Conservation (phyloP, 1,284 basidiomycete species). For the Golubevia pallescens region DNA sequence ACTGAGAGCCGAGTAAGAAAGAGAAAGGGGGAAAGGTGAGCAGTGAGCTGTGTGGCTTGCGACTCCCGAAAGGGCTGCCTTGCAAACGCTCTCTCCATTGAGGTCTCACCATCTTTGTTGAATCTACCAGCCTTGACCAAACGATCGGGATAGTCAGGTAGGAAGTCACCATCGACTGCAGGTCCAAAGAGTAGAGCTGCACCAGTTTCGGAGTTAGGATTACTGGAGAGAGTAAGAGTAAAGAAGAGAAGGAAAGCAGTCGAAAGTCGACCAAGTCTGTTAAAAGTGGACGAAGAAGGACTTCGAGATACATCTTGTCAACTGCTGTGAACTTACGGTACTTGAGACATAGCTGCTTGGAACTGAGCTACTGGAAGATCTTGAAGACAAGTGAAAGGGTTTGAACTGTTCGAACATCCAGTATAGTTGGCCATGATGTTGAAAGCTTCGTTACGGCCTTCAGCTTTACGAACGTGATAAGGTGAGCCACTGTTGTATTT, state of each 20-base stretch:
- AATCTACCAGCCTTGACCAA: not conserved
- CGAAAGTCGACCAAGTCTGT: no score
- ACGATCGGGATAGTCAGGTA: not conserved
- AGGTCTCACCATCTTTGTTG: not conserved
- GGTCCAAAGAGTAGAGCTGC: slow-evolving; percentile 1
- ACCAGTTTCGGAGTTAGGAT: not conserved
- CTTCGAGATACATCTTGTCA: no score
- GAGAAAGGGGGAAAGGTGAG: no score
- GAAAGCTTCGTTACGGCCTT: not conserved
- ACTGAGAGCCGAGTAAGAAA: not conserved
- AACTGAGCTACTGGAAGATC: not conserved
- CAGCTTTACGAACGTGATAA: not conserved
- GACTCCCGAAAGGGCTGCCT: no score
- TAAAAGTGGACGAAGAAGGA: no score
- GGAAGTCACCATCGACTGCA: not conserved
- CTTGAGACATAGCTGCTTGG: slow-evolving; percentile 1
- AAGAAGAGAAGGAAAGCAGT: no score
- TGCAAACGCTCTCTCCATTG: no score
- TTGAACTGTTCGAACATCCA: not conserved
- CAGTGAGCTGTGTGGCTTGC: no score
- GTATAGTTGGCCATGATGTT: slow-evolving; percentile 4
- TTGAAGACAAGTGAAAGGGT: slow-evolving; percentile 3
- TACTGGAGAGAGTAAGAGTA: not conserved
- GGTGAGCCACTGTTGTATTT: not conserved
- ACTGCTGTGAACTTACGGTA: not conserved